Percentiles rank a stretch among this genome's conserved stretches.
Evolutionary conservation across 495 filamentous ascomycete genomes (phyloP).

Genomic region (Talaromyces liani): DNA sequence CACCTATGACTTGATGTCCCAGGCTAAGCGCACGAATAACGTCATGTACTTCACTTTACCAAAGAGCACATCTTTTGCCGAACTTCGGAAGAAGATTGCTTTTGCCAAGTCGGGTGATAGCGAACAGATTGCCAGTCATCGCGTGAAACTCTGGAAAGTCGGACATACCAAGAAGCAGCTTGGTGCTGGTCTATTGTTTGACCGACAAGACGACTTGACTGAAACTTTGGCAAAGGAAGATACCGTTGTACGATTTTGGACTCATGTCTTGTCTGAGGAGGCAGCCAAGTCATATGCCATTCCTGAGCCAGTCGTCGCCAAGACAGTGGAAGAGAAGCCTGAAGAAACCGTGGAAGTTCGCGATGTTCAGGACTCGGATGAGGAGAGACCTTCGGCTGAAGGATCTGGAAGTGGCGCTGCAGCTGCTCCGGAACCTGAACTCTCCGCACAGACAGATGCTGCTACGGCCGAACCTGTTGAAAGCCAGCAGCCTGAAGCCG

Average conservation of each 20-base stretch:
- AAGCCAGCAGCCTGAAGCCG: not conserved
- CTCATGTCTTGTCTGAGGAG: slow-evolving; percentile 35
- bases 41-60: slow-evolving; percentile 38
- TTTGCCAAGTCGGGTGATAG: slow-evolving; percentile 21
- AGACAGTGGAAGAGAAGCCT: slow-evolving; percentile 24
- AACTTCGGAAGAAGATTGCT: slow-evolving; percentile 38
- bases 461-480: slow-evolving; percentile 1
- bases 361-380: slow-evolving; percentile 8
- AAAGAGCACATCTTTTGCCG: slow-evolving; percentile 26
- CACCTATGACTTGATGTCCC: slow-evolving; percentile 39
- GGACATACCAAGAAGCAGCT: slow-evolving; percentile 30
- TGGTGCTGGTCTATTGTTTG: slow-evolving; percentile 29
- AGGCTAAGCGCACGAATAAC: slow-evolving; percentile 27
- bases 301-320: slow-evolving; percentile 24
- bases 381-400: slow-evolving; percentile 3
- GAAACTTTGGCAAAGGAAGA: slow-evolving; percentile 22
- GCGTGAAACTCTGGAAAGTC: slow-evolving; percentile 38
- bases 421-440: not conserved
- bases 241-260: slow-evolving; percentile 33
- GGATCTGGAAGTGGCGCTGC: slow-evolving; percentile 5
- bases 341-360: slow-evolving; percentile 23
- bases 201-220: slow-evolving; percentile 29
- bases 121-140: slow-evolving; percentile 22
- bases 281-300: slow-evolving; percentile 39
- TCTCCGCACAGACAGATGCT: not conserved